Conservation (phyloP, 2,329 filamentous ascomycete genomes). For the Microcyclosporella mali region DNA sequence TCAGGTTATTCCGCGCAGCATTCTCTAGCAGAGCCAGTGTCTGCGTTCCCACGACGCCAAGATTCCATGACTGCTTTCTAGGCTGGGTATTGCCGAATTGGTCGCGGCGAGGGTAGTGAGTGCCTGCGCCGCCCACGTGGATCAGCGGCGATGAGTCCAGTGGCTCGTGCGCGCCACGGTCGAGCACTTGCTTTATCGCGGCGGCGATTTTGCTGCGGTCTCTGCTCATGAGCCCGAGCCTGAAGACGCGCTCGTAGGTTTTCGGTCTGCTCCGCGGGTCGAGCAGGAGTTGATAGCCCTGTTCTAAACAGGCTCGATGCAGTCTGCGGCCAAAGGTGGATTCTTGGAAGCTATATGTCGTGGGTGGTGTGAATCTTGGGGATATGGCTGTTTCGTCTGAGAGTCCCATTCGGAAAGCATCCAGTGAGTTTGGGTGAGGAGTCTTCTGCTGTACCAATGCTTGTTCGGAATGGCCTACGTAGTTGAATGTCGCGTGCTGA, state of each 20-base stretch:
- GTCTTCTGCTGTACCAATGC: constrained; percentile 1
- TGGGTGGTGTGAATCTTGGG: constrained; percentile 30
- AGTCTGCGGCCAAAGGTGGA: constrained; percentile 64
- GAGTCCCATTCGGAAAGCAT: constrained; percentile 6
- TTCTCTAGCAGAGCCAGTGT: constrained; percentile 24
- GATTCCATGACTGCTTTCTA: constrained; percentile 21
- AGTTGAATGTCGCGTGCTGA: background rate
- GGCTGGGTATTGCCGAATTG: constrained; percentile 54
- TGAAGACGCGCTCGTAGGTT: constrained; percentile 23
- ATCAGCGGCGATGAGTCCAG: constrained; percentile 60
- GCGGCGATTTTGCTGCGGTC: constrained; percentile 17
- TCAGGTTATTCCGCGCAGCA: constrained; percentile 22
- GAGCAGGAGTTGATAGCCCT: constrained; percentile 53
- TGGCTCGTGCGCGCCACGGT: constrained; percentile 38
- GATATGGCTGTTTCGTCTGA: constrained; percentile 26
- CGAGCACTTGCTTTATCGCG: constrained; percentile 37
- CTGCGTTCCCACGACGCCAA: constrained; percentile 27
- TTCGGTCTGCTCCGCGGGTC: constrained; percentile 37
- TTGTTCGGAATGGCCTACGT: constrained; percentile 1
- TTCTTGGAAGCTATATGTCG: constrained; percentile 58
- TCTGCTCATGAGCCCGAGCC: constrained; percentile 19
- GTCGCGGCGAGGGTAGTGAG: constrained; percentile 47
- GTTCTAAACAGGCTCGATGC: constrained; percentile 60
- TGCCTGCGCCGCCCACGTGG: constrained; percentile 62
- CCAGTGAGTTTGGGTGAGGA: constrained; percentile 1